A percentile compares a stretch with the other conserved stretches of the same genome.
These are phyloP conservation scores for Lagenidium sp. DNA, from an alignment of 352 stramenopile genomes.

Conservation along the genomic window DNA sequence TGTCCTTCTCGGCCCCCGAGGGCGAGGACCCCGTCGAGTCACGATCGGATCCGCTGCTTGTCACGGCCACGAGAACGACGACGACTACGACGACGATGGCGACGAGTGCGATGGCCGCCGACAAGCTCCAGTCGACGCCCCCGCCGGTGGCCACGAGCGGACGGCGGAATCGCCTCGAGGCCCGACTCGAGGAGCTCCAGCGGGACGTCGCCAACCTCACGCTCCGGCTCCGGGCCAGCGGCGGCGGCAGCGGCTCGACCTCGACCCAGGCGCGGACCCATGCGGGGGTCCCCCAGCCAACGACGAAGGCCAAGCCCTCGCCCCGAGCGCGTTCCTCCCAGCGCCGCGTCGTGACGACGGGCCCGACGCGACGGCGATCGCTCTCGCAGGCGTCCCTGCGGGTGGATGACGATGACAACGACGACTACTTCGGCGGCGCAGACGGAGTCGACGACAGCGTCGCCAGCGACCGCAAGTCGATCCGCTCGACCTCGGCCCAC, in stretches of 20 bases:
- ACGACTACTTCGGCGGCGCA: too few relatives aligned
- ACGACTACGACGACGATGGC: too few relatives aligned
- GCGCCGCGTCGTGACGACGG: not conserved
- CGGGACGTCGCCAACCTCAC: constrained; percentile 70
- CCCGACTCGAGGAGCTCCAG: constrained; percentile 60
- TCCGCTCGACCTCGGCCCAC: too few relatives aligned
- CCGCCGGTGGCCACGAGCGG: constrained; percentile 20
- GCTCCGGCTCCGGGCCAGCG: constrained; percentile 40
- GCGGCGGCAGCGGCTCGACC: constrained; percentile 7
- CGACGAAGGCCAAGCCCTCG: not conserved
- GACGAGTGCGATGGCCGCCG: too few relatives aligned
- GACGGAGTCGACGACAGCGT: too few relatives aligned
- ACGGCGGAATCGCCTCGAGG: constrained; percentile 51
- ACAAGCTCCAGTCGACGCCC: constrained; percentile 10
- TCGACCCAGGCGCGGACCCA: not conserved
- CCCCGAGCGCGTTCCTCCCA: not conserved
- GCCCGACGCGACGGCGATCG: not conserved
- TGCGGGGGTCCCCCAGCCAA: too few relatives aligned
- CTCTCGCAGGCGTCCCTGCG: too few relatives aligned
- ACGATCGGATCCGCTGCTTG: too few relatives aligned
- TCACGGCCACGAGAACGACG: too few relatives aligned
- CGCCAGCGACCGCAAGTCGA: too few relatives aligned
- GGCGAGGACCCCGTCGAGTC: too few relatives aligned
- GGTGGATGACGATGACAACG: not conserved
- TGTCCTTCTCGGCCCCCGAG: too few relatives aligned